phyloP scores from a whole-genome alignment of 2,329 filamentous ascomycete species.

The Apiospora pterosperma region DNA sequence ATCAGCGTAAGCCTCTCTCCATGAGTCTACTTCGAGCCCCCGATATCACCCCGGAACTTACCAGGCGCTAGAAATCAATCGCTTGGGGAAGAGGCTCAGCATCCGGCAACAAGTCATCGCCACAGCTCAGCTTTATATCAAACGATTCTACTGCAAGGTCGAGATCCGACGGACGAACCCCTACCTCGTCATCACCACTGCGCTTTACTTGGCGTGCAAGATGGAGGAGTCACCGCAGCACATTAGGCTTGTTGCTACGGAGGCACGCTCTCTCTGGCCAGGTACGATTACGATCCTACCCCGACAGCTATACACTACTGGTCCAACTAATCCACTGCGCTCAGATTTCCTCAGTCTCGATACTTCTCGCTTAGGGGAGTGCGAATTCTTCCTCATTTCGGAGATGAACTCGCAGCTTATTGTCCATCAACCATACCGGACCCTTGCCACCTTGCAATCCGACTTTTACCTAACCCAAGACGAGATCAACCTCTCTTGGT shows the following conservation, averaged over 20 bases:
- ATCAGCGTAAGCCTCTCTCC: constrained; percentile 62
- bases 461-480: constrained; percentile 73
- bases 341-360: constrained; percentile 70
- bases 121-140: constrained; percentile 91
- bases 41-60: background rate
- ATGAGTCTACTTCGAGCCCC: background rate
- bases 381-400: constrained; percentile 88
- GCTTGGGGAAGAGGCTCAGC: constrained; percentile 78
- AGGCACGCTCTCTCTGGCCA: constrained; percentile 82
- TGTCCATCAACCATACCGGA: constrained; percentile 86
- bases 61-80: constrained; percentile 64
- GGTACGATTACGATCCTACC: no score
- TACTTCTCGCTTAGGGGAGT: constrained; percentile 83
- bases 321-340: background rate
- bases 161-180: constrained; percentile 92
- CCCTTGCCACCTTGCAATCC: constrained; percentile 66
- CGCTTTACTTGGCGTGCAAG: constrained; percentile 93
- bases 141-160: constrained; percentile 87
- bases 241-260: constrained; percentile 83
- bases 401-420: constrained; percentile 90
- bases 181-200: constrained; percentile 88
- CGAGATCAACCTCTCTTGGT: constrained; percentile 73
- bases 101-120: constrained; percentile 90
- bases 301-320: background rate
- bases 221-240: constrained; percentile 98